A percentile compares a stretch with the other conserved stretches of the same genome.
These are phyloP conservation scores for Clarireedia homoeocarpa DNA, from an alignment of 2,329 filamentous ascomycete species.

Conservation along the genomic window DNA sequence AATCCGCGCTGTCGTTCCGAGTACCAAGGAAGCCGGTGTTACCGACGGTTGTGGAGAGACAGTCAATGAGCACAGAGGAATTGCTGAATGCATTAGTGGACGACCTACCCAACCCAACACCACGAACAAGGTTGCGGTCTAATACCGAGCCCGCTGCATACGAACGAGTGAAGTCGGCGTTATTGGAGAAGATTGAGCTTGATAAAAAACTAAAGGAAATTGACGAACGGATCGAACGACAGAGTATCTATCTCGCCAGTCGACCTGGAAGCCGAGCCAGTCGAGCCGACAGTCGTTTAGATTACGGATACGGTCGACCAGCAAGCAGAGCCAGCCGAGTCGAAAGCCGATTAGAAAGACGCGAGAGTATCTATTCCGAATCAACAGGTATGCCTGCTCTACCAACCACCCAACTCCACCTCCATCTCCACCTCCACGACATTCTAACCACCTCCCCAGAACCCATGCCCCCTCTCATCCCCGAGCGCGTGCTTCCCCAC, in stretches of 20 bases:
- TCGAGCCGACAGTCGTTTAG: conserved; percentile 18
- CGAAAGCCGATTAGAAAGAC: conserved; percentile 15
- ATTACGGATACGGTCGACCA: conserved; percentile 21
- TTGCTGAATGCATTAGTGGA: conserved; percentile 20
- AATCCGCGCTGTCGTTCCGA: conserved; percentile 23
- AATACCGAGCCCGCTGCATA: conserved; percentile 26
- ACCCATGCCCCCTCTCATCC: conserved; percentile 41
- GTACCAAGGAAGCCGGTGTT: conserved; percentile 27
- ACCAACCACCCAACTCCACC: too few relatives aligned
- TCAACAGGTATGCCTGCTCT: conserved; percentile 16
- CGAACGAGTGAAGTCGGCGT: conserved; percentile 26
- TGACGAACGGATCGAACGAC: conserved; percentile 46
- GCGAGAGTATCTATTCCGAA: conserved; percentile 22
- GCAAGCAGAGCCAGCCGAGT: conserved; percentile 23
- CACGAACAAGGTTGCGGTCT: conserved; percentile 23
- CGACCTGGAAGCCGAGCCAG: conserved; percentile 25
- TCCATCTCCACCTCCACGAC: too few relatives aligned
- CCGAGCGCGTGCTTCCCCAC: conserved; percentile 33
- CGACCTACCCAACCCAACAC: conserved; percentile 20
- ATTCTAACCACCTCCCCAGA: conserved; percentile 31
- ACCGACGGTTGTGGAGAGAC: conserved; percentile 20
- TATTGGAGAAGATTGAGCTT: conserved; percentile 40
- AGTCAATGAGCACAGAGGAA: conserved; percentile 22
- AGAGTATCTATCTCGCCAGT: conserved; percentile 41
- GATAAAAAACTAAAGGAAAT: conserved; percentile 52